Conservation (phyloP, 202 grass and related monocot species). For the Panicum virgatum region DNA sequence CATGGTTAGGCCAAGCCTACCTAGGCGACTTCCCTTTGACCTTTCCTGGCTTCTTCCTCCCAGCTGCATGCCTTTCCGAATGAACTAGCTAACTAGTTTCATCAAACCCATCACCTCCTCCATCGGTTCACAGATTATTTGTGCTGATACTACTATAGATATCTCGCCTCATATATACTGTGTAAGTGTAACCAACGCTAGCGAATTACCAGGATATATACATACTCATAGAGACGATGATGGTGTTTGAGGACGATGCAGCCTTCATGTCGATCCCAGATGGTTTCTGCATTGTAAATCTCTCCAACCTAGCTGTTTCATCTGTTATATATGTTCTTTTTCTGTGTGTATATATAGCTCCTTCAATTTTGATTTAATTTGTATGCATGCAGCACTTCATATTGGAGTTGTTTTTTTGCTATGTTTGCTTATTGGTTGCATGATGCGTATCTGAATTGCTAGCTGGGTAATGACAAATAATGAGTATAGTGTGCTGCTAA, state of each 20-base stretch:
- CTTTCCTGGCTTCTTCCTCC: constrained; percentile 23
- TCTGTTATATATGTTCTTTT: neutral
- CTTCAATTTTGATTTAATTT: neutral
- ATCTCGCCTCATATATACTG: constrained; percentile 17
- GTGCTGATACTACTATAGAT: neutral
- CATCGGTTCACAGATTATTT: neutral
- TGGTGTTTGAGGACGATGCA: constrained; percentile 41
- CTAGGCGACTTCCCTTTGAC: constrained; percentile 28
- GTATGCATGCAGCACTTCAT: neutral
- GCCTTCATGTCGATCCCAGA: neutral
- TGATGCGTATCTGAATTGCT: neutral
- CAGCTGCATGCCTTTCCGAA: neutral
- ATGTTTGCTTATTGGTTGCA: neutral
- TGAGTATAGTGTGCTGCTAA: too few species aligned
- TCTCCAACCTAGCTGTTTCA: neutral
- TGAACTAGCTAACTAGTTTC: neutral
- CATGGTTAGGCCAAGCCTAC: constrained; percentile 34
- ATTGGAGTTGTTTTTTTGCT: neutral
- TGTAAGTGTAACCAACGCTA: neutral
- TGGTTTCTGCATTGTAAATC: constrained; percentile 45
- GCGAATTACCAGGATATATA: neutral
- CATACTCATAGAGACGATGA: neutral
- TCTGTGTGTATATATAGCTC: neutral
- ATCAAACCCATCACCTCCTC: neutral
- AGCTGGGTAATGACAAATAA: neutral